Conservation (phyloP, 1,139 yeast species). For the Casaregolazyma lundiana region DNA sequence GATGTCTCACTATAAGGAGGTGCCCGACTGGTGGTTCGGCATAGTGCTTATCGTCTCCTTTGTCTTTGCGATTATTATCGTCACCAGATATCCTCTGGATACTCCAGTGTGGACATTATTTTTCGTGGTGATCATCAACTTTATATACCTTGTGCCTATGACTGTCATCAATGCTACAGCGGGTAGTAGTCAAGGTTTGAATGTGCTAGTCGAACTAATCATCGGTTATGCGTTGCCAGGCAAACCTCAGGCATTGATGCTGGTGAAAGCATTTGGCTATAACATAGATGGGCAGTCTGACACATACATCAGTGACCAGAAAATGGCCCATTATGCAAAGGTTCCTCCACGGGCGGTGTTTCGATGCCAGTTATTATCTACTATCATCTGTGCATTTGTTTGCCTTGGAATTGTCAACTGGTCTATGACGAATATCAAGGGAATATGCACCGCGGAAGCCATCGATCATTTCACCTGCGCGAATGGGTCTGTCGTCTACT, state of each 20-base stretch:
- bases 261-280: constrained; percentile 53
- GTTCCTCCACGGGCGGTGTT: constrained; percentile 58
- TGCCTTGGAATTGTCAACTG: constrained; percentile 52
- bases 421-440: constrained; percentile 45
- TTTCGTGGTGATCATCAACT: constrained; percentile 51
- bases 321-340: constrained; percentile 56
- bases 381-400: constrained; percentile 36
- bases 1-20: constrained; percentile 54
- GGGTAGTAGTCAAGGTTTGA: constrained; percentile 49
- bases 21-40: constrained; percentile 60
- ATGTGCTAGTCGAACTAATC: constrained; percentile 50
- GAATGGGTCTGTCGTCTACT: constrained; percentile 43
- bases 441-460: constrained; percentile 45
- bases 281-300: constrained; percentile 61
- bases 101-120: constrained; percentile 54
- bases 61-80: constrained; percentile 44
- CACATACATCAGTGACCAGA: constrained; percentile 50
- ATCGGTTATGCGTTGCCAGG: constrained; percentile 63
- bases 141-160: constrained; percentile 52
- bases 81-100: constrained; percentile 41
- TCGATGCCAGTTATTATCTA: constrained; percentile 51
- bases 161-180: constrained; percentile 47
- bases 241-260: constrained; percentile 55
- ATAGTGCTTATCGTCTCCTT: constrained; percentile 43
- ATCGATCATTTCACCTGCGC: constrained; percentile 32